Percentiles rank a stretch among this genome's conserved stretches.
Evolutionary conservation across 2,329 filamentous ascomycete genomes (phyloP).

Genomic region (Hypomyces perniciosus): DNA sequence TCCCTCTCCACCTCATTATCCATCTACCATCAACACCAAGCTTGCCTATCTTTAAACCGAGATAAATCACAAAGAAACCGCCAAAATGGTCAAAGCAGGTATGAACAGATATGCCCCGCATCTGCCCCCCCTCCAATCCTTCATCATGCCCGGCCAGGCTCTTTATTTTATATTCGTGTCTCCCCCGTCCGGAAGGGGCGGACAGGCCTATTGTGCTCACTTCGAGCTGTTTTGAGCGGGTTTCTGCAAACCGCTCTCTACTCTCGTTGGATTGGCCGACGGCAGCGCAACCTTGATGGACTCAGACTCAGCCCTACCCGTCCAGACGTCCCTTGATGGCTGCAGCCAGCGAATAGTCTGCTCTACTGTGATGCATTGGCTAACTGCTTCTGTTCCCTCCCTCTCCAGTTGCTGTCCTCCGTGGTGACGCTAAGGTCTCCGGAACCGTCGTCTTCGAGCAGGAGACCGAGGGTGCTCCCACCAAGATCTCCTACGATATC

Average conservation of each 20-base stretch:
- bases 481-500: conserved; percentile 89
- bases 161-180: conserved; percentile 21
- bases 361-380: conserved; percentile 9
- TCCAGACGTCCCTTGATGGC: conserved; percentile 29
- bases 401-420: conserved; percentile 80
- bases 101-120: not conserved
- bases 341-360: conserved; percentile 7
- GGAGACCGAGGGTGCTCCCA: conserved; percentile 70
- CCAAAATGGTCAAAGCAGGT: conserved; percentile 99
- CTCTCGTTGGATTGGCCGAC: conserved; percentile 17
- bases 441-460: conserved; percentile 97
- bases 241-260: conserved; percentile 32
- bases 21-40: conserved; percentile 11
- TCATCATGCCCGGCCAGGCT: no score
- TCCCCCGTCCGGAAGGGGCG: conserved; percentile 14
- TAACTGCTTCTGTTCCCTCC: conserved; percentile 14
- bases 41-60: conserved; percentile 6
- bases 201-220: conserved; percentile 14
- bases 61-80: conserved; percentile 34
- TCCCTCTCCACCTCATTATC: conserved; percentile 13
- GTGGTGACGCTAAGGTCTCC: conserved; percentile 93
- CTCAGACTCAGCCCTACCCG: conserved; percentile 16
- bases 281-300: conserved; percentile 41
- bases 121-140: no score
- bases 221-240: conserved; percentile 55